Evolutionary conservation across 202 grass and related monocot genomes (phyloP).

Genomic region (Zoysia matrella): DNA sequence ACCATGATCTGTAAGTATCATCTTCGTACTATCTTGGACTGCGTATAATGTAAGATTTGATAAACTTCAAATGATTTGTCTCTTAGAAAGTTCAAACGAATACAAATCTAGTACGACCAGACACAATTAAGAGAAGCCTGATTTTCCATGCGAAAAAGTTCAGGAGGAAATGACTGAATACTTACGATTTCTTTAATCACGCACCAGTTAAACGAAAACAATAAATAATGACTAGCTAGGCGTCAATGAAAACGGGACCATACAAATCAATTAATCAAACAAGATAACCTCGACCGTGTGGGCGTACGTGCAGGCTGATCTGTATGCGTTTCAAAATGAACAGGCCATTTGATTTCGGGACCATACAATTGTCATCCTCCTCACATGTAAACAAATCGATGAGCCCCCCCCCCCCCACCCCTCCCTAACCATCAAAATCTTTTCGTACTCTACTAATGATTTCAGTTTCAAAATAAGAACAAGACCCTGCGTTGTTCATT

Average conservation of each 20-base stretch:
- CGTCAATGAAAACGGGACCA: not conserved
- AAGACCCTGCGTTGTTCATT: not conserved
- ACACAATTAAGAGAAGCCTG: too few relatives aligned
- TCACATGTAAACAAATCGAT: constrained; percentile 39
- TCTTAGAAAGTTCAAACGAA: too few relatives aligned
- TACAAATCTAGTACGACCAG: too few relatives aligned
- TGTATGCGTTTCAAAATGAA: constrained; percentile 34
- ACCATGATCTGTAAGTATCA: too few relatives aligned
- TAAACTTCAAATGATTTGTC: too few relatives aligned
- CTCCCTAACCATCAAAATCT: constrained; percentile 2
- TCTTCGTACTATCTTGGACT: too few relatives aligned
- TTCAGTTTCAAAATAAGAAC: constrained; percentile 1
- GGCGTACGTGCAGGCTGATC: not conserved
- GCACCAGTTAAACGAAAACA: not conserved
- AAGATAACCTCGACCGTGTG: not conserved
- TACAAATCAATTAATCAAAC: not conserved
- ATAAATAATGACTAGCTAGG: constrained; percentile 8
- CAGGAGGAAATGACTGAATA: too few relatives aligned
- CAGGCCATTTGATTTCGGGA: constrained; percentile 39
- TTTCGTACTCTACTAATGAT: constrained; percentile 26
- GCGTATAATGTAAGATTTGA: too few relatives aligned
- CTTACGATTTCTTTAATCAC: too few relatives aligned
- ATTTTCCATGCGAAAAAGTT: too few relatives aligned
- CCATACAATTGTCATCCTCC: constrained; percentile 22
- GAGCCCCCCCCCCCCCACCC: not conserved